phyloP scores from a whole-genome alignment of 2,329 filamentous ascomycete genomes.

The Pestalotiopsis sp. region DNA sequence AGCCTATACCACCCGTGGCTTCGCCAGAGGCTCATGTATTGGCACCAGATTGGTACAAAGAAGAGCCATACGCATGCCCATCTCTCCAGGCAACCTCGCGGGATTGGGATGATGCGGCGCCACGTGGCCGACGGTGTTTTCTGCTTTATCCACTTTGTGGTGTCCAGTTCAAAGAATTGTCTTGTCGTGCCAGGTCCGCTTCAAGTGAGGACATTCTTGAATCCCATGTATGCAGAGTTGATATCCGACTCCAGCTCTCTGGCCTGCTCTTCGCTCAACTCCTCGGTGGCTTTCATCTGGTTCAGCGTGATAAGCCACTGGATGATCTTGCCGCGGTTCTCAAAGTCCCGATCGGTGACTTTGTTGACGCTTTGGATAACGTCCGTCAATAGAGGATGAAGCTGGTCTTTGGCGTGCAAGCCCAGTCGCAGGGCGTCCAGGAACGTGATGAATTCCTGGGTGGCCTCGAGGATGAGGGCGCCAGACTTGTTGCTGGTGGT shows the following conservation, averaged over 20 bases:
- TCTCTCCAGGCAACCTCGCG: too few relatives aligned
- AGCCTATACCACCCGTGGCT: too few relatives aligned
- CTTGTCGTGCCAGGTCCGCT: too few relatives aligned
- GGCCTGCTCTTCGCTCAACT: slow-evolving; percentile 83
- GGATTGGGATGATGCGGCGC: too few relatives aligned
- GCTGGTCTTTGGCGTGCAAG: slow-evolving; percentile 88
- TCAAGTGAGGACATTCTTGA: slow-evolving; percentile 71
- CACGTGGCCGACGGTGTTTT: too few relatives aligned
- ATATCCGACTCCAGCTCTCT: slow-evolving; percentile 92
- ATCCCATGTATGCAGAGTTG: slow-evolving; percentile 90
- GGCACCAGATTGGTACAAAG: too few relatives aligned
- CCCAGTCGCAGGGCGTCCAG: slow-evolving; percentile 92
- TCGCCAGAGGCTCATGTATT: too few relatives aligned
- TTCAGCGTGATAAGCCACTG: slow-evolving; percentile 98
- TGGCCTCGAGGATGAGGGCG: slow-evolving; percentile 82
- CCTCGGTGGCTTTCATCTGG: slow-evolving; percentile 95
- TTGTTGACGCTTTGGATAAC: slow-evolving; percentile 98
- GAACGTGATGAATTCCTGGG: slow-evolving; percentile 98
- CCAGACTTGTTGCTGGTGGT: slow-evolving; percentile 53
- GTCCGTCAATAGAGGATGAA: slow-evolving; percentile 93
- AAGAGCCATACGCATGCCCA: too few relatives aligned
- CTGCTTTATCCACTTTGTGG: too few relatives aligned
- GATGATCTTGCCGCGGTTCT: slow-evolving; percentile 94
- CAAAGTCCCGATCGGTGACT: slow-evolving; percentile 93
- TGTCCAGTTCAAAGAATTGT: too few relatives aligned